Conservation (phyloP, 495 filamentous ascomycete species). For the Astrocystis sublimbata region DNA sequence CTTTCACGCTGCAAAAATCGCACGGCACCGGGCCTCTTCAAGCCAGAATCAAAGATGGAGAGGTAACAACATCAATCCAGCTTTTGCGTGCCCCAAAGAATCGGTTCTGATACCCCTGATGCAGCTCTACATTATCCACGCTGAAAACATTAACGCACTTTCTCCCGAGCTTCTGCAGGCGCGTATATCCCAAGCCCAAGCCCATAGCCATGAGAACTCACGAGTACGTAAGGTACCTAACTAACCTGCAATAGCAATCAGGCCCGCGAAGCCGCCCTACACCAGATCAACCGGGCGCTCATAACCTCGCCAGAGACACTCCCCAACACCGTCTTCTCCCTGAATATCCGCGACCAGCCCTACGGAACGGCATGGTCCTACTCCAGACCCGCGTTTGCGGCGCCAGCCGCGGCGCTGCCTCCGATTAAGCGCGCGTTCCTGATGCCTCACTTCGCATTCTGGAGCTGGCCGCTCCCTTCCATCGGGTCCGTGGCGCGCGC, state of each 20-base stretch:
- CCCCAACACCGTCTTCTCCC: conserved; percentile 64
- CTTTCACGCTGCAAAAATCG: conserved; percentile 38
- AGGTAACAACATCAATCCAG: conserved; percentile 23
- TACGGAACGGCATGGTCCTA: conserved; percentile 41
- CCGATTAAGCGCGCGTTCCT: conserved; percentile 49
- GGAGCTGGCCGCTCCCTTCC: conserved; percentile 59
- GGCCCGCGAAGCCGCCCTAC: conserved; percentile 43
- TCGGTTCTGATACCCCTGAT: background rate
- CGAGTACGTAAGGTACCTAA: too few species aligned
- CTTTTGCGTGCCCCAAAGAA: too few species aligned
- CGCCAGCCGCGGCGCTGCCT: conserved; percentile 24
- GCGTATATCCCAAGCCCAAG: conserved; percentile 2
- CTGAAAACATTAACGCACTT: conserved; percentile 32
- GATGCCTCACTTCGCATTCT: conserved; percentile 69
- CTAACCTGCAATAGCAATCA: conserved; percentile 22
- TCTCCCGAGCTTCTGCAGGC: conserved; percentile 39
- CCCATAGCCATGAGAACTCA: background rate
- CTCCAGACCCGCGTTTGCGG: conserved; percentile 31
- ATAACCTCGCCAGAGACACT: conserved; percentile 48
- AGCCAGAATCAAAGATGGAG: conserved; percentile 43
- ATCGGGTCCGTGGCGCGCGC: conserved; percentile 53
- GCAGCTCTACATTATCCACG: conserved; percentile 44
- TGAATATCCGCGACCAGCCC: conserved; percentile 47
- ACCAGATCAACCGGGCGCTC: conserved; percentile 53
- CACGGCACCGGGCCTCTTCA: conserved; percentile 39